Evolutionary conservation across 225 moss, liverwort and hornwort species (phyloP).

Genomic region (Rhytidiadelphus loreus): DNA sequence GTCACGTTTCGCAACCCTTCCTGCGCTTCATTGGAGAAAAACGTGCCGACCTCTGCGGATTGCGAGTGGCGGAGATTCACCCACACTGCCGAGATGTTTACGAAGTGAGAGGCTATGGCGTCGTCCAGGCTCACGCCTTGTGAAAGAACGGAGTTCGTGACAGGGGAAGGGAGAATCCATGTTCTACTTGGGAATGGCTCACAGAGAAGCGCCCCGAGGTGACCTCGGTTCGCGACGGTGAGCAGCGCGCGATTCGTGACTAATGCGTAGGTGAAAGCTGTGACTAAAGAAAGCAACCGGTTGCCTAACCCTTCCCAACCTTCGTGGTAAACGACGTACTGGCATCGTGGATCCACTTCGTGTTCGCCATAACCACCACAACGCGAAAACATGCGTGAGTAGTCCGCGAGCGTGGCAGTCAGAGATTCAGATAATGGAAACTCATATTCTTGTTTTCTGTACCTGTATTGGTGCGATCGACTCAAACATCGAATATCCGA

Average conservation of each 20-base stretch:
- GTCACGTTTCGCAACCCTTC: conserved; percentile 23
- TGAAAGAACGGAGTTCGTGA: not conserved
- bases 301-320: conserved; percentile 76
- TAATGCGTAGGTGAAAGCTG: conserved; percentile 64
- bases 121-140: conserved; percentile 16
- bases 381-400: conserved; percentile 31
- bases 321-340: conserved; percentile 49
- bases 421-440: conserved; percentile 30
- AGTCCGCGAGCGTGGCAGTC: conserved; percentile 19
- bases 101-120: not conserved
- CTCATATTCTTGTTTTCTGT: conserved; percentile 25
- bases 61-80: conserved; percentile 48
- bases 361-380: conserved; percentile 21
- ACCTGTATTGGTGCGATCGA: conserved; percentile 40
- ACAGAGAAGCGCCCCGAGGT: conserved; percentile 48
- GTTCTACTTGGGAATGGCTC: conserved; percentile 54
- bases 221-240: conserved; percentile 24
- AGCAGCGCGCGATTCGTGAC: conserved; percentile 55
- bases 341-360: conserved; percentile 11
- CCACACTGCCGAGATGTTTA: not conserved
- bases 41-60: conserved; percentile 16
- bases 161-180: conserved; percentile 48
- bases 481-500: conserved; percentile 29
- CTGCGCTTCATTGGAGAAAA: conserved; percentile 44
- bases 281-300: conserved; percentile 51